Evolutionary conservation across 495 filamentous ascomycete genomes (phyloP).

Genomic region (Penicillium salamii): DNA sequence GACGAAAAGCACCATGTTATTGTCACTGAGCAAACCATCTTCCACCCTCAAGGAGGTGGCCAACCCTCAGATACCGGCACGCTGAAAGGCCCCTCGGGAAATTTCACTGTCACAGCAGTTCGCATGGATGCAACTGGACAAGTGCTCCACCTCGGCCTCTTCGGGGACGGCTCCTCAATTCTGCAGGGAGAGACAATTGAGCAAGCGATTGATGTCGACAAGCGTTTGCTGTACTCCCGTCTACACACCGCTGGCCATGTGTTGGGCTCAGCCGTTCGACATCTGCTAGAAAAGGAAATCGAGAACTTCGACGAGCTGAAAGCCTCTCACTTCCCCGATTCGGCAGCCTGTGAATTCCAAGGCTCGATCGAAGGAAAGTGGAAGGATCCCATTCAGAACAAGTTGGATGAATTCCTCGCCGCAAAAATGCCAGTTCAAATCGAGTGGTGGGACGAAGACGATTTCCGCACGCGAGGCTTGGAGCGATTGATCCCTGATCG

Average conservation of each 20-base stretch:
- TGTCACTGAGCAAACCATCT: conserved; percentile 60
- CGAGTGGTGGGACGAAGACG: conserved; percentile 57
- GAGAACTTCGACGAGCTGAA: conserved; percentile 56
- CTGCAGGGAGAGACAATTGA: conserved; percentile 33
- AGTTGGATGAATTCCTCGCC: conserved; percentile 50
- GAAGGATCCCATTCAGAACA: conserved; percentile 54
- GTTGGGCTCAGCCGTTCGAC: conserved; percentile 55
- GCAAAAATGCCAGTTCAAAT: conserved; percentile 53
- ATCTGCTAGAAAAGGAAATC: conserved; percentile 48
- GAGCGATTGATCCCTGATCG: conserved; percentile 50
- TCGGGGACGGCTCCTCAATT: conserved; percentile 20
- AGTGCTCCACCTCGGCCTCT: conserved; percentile 58
- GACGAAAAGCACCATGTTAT: conserved; percentile 46
- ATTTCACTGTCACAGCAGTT: conserved; percentile 40
- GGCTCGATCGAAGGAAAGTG: conserved; percentile 58
- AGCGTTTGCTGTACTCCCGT: conserved; percentile 54
- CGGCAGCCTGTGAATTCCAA: conserved; percentile 55
- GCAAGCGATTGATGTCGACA: conserved; percentile 52
- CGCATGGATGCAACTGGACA: conserved; percentile 47
- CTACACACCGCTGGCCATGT: conserved; percentile 66
- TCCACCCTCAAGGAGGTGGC: conserved; percentile 65
- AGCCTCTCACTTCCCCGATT: conserved; percentile 61
- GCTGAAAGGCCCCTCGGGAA: conserved; percentile 34
- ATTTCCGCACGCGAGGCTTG: conserved; percentile 39
- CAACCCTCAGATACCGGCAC: conserved; percentile 59